phyloP scores from a whole-genome alignment of 768 basidiomycete species.

The Psilocybe cubensis region DNA sequence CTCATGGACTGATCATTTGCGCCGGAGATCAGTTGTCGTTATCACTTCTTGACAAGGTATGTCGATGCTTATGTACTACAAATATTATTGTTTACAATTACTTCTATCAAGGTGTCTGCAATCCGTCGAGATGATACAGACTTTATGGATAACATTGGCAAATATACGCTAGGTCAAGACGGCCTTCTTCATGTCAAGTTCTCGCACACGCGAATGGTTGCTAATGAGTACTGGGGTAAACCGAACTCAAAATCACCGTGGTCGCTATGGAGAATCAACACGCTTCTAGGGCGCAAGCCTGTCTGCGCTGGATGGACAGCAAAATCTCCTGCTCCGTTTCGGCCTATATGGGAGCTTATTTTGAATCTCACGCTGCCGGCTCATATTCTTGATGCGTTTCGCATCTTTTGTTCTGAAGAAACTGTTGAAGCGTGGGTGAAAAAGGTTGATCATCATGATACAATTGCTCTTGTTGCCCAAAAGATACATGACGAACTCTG shows the following conservation, averaged over 20 bases:
- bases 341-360: constrained; percentile 18
- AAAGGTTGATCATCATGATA: constrained; percentile 3
- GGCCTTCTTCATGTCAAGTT: constrained; percentile 31
- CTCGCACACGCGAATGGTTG: constrained; percentile 19
- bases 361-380: constrained; percentile 15
- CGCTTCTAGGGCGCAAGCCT: constrained; percentile 13
- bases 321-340: constrained; percentile 15
- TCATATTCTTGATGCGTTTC: constrained; percentile 21
- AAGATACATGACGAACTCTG: constrained; percentile 11
- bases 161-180: constrained; percentile 19
- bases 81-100: background rate
- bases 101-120: constrained; percentile 16
- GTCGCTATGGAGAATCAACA: constrained; percentile 22
- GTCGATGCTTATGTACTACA: background rate
- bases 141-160: constrained; percentile 18
- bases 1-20: constrained; percentile 17
- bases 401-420: constrained; percentile 4
- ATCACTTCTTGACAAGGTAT: constrained; percentile 18
- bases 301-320: constrained; percentile 17
- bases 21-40: constrained; percentile 19
- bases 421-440: constrained; percentile 12
- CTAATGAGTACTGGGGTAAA: constrained; percentile 31
- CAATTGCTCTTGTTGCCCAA: constrained; percentile 8
- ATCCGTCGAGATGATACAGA: constrained; percentile 21
- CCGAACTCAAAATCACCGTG: constrained; percentile 24